These are phyloP conservation scores for Arthonia radiata DNA, from an alignment of 495 filamentous ascomycete species.

Conservation along the genomic window DNA sequence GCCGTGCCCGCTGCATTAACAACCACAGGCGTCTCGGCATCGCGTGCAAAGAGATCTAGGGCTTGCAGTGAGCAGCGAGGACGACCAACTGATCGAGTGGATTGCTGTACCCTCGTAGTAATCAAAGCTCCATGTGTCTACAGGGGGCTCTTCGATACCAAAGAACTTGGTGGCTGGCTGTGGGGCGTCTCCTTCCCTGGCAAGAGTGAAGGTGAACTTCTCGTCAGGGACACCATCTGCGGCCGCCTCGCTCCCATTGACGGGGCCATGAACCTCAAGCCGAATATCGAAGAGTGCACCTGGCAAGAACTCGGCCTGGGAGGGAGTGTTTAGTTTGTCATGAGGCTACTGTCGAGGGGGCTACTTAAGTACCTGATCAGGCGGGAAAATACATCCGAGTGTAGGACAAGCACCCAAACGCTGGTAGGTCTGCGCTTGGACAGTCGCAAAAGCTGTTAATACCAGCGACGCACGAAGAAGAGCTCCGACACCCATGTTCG, in stretches of 20 bases:
- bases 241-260: conserved; percentile 48
- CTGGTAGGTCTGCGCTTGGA: conserved; percentile 49
- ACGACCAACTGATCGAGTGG: background rate
- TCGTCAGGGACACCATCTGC: conserved; percentile 32
- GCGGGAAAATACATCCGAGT: conserved; percentile 50
- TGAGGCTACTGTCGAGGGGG: conserved; percentile 1
- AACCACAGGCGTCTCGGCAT: conserved; percentile 32
- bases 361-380: conserved; percentile 39
- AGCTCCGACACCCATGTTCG: no score
- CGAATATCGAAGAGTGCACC: conserved; percentile 56
- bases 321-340: background rate
- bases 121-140: conserved; percentile 46
- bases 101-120: conserved; percentile 35
- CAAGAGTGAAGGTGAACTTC: conserved; percentile 41
- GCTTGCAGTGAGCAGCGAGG: background rate
- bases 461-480: no score
- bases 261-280: conserved; percentile 48
- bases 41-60: conserved; percentile 40
- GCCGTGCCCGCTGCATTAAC: conserved; percentile 49
- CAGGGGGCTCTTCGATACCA: conserved; percentile 26
- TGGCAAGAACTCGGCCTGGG: conserved; percentile 38
- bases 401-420: conserved; percentile 42
- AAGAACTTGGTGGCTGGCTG: conserved; percentile 33
- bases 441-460: no score
- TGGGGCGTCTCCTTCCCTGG: conserved; percentile 25